A percentile compares a stretch with the other conserved stretches of the same genome.
Evolutionary conservation across 2,329 filamentous ascomycete genomes (phyloP).

Genomic region (Leptographium flavum): DNA sequence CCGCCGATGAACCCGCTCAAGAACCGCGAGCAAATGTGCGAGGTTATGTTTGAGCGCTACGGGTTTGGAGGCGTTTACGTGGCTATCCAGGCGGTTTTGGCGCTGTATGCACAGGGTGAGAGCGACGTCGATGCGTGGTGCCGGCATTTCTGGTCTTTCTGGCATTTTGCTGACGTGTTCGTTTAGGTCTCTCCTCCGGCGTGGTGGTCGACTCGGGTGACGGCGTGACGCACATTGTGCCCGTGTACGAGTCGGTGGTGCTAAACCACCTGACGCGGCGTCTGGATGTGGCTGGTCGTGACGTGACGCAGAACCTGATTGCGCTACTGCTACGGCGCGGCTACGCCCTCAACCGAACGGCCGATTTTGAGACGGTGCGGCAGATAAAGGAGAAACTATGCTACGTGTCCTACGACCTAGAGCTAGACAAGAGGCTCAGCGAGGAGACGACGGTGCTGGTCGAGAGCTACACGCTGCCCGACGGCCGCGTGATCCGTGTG

Average conservation of each 20-base stretch:
- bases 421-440: constrained; percentile 86
- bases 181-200: constrained; percentile 66
- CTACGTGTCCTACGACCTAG: constrained; percentile 96
- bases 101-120: constrained; percentile 83
- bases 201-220: constrained; percentile 99
- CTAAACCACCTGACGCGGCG: constrained; percentile 91
- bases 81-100: constrained; percentile 91
- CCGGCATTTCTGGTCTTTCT: too few relatives aligned
- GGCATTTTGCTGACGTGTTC: too few relatives aligned
- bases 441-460: constrained; percentile 96
- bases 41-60: constrained; percentile 98
- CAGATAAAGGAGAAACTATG: constrained; percentile 99
- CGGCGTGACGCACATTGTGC: constrained; percentile 95
- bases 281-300: constrained; percentile 87
- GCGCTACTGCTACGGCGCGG: constrained; percentile 83
- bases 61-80: constrained; percentile 95
- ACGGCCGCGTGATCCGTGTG: constrained; percentile 89
- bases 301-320: constrained; percentile 97
- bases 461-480: constrained; percentile 92
- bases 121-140: too few relatives aligned
- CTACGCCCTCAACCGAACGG: constrained; percentile 93
- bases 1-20: constrained; percentile 90
- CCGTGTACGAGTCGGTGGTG: constrained; percentile 95
- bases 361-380: constrained; percentile 96
- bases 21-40: constrained; percentile 95